These are phyloP conservation scores for Diaporthe aspalathi DNA, from an alignment of 2,329 filamentous ascomycete genomes.

Conservation along the genomic window DNA sequence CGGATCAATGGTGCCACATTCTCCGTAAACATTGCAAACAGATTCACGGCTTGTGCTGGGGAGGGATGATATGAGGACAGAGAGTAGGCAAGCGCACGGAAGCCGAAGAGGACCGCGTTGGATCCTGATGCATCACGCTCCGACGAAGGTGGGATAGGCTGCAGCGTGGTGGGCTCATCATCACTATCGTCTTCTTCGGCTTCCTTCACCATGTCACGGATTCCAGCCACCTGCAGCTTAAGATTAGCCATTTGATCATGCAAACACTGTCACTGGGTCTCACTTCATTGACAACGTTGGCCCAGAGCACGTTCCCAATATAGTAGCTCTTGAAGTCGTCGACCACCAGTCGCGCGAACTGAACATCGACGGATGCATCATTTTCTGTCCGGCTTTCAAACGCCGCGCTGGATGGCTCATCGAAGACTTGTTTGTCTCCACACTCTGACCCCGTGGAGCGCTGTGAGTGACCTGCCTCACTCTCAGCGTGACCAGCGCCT, in stretches of 20 bases:
- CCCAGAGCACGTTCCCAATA: constrained; percentile 40
- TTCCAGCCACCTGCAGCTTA: constrained; percentile 34
- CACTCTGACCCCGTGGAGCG: not conserved
- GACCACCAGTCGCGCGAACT: constrained; percentile 37
- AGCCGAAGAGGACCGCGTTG: constrained; percentile 45
- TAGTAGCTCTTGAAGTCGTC: constrained; percentile 40
- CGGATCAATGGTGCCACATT: constrained; percentile 45
- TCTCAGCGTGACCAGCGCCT: not conserved
- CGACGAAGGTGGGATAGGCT: not conserved
- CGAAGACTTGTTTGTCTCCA: not conserved
- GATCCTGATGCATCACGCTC: constrained; percentile 9
- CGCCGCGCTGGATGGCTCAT: no score
- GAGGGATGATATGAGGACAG: constrained; percentile 43
- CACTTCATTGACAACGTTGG: constrained; percentile 38
- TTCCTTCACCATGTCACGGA: constrained; percentile 38
- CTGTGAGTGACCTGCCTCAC: not conserved
- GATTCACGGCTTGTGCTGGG: constrained; percentile 42
- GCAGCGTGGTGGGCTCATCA: not conserved
- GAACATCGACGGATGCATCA: constrained; percentile 15
- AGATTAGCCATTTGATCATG: not conserved
- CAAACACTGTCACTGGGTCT: not conserved
- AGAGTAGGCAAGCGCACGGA: constrained; percentile 43
- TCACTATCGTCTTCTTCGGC: constrained; percentile 34
- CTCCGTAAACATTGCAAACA: constrained; percentile 44
- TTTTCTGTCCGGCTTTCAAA: not conserved